Evolutionary conservation across 1,284 basidiomycete species (phyloP).

Genomic region (Sporisorium iseilematis-ciliati): DNA sequence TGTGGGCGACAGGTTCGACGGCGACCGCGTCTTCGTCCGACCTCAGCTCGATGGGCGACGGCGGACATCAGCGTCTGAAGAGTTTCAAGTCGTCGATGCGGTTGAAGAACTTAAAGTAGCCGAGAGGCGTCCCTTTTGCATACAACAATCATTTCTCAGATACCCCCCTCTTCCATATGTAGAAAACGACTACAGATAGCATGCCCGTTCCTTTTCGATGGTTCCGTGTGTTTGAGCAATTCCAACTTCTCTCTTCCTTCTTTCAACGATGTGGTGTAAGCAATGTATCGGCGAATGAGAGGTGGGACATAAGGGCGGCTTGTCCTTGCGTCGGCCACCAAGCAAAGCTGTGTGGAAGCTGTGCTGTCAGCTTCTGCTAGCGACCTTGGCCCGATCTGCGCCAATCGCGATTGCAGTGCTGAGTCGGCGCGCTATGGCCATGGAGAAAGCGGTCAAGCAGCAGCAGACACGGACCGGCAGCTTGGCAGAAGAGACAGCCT

Average conservation of each 20-base stretch:
- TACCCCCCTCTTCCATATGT: neutral
- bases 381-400: neutral
- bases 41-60: constrained; percentile 19
- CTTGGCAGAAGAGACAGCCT: neutral
- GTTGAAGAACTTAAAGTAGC: constrained; percentile 29
- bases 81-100: constrained; percentile 38
- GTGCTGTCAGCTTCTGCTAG: neutral
- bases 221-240: neutral
- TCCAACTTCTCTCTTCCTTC: neutral
- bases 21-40: constrained; percentile 30
- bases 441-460: neutral
- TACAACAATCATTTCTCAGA: neutral
- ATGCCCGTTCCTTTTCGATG: neutral
- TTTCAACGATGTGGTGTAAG: neutral
- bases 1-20: constrained; percentile 11
- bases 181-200: neutral
- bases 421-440: constrained; percentile 1
- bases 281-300: no score
- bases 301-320: no score
- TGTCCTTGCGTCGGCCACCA: no score
- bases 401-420: constrained; percentile 1
- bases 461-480: neutral
- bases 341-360: neutral
- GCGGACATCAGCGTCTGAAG: constrained; percentile 25
- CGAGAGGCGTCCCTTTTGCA: no score